Conservation (phyloP, 305 asterid species). For the Fraxinus latifolia region DNA sequence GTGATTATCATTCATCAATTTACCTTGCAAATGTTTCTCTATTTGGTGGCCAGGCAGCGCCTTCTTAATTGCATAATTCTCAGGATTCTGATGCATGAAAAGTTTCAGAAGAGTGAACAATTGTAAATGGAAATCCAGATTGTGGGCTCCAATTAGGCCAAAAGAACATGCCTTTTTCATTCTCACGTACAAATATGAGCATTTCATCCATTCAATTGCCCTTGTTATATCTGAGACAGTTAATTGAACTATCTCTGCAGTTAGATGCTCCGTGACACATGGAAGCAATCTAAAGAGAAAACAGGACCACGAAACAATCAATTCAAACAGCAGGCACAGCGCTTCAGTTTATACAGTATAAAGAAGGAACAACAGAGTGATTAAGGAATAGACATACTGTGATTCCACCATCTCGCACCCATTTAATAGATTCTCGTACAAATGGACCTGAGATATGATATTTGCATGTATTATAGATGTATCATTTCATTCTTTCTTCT, state of each 20-base stretch:
- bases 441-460: slow-evolving; percentile 65
- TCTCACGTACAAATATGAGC: slow-evolving; percentile 91
- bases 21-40: slow-evolving; percentile 90
- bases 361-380: slow-evolving; percentile 21
- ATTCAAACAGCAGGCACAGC: slow-evolving; percentile 14
- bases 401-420: slow-evolving; percentile 98
- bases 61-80: slow-evolving; percentile 60
- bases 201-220: slow-evolving; percentile 95
- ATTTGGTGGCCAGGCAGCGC: slow-evolving; percentile 49
- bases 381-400: slow-evolving; percentile 66
- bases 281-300: slow-evolving; percentile 72
- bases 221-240: slow-evolving; percentile 80
- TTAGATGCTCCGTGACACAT: slow-evolving; percentile 84
- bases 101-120: slow-evolving; percentile 33
- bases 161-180: slow-evolving; percentile 75
- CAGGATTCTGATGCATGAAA: slow-evolving; percentile 70
- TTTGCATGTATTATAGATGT: slow-evolving; percentile 16
- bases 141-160: slow-evolving; percentile 20
- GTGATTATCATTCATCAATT: slow-evolving; percentile 19
- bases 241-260: slow-evolving; percentile 95
- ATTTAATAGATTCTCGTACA: slow-evolving; percentile 85
- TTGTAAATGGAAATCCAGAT: slow-evolving; percentile 19
- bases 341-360: slow-evolving; percentile 14
- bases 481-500: slow-evolving; percentile 2
- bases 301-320: slow-evolving; percentile 27